phyloP scores from a whole-genome alignment of 2,329 filamentous ascomycete genomes.

The Nakataea oryzae region DNA sequence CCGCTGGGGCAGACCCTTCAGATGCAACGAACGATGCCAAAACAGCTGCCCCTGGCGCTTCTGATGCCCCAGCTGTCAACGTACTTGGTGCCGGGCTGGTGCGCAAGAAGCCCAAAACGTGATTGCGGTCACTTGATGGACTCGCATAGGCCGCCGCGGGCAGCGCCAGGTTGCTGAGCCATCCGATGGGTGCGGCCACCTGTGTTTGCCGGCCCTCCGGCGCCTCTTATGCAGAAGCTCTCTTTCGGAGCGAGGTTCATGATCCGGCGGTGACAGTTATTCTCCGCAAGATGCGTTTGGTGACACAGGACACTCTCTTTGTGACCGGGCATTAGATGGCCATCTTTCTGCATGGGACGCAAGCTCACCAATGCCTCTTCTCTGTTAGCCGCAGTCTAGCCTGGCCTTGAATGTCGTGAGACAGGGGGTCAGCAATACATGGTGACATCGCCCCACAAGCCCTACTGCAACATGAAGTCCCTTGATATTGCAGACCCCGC shows the following conservation, averaged over 20 bases:
- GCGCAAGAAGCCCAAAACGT: slow-evolving; percentile 37
- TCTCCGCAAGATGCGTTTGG: too few species aligned
- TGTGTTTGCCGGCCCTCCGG: background rate
- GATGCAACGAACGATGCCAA: background rate
- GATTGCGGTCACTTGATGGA: background rate
- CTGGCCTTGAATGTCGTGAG: background rate
- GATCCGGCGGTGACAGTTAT: too few species aligned
- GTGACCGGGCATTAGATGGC: background rate
- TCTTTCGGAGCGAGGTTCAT: background rate
- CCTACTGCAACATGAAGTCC: background rate
- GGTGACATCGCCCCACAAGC: background rate
- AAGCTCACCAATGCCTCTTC: background rate
- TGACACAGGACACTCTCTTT: background rate
- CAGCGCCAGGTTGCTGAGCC: background rate
- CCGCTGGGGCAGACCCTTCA: slow-evolving; percentile 9
- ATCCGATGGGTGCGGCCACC: background rate
- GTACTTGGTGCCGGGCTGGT: slow-evolving; percentile 23
- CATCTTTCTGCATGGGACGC: background rate
- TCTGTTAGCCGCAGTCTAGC: background rate
- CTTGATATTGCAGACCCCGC: background rate
- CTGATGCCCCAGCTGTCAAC: slow-evolving; percentile 6
- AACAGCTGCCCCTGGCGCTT: background rate
- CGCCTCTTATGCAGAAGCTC: too few species aligned
- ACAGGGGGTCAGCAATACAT: background rate
- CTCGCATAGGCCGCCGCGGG: background rate